Evolutionary conservation across 768 basidiomycete genomes (phyloP), one percentile per base, ranked within the genome.

Genomic region (Pulveroboletus sp.): DNA sequence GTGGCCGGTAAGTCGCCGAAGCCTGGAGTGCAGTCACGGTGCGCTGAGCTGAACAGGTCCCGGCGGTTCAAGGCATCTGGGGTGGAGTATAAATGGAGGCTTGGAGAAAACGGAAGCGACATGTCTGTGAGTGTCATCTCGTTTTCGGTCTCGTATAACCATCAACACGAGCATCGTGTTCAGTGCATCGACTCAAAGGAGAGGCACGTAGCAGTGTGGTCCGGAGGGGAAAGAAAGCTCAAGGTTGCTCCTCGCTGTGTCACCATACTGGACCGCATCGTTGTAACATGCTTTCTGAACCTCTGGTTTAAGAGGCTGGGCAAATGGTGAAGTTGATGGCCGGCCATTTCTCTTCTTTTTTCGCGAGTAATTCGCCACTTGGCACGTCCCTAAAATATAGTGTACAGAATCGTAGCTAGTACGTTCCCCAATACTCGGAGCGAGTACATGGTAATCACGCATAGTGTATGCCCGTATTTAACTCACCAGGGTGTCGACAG

Each of bases 81-180:
- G 33, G 59, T 67, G 27, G 75, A 77, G 56, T 82, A 81, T 68
- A 82, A 81, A 55, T 82, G 80, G 80, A 82, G 78, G 63, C 62
- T 74, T 33, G 61, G 63, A 43, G 72, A 74, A 38, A 73, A 76
- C 44, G 70, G 69, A 43, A 51, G 40, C 32, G 73, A 78, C 58
- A 67, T 82, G 44, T 66, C 73, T 47, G 80, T 81, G 57, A 55
- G 79, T 61, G 21, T 31, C 32, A 13, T 13, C 35, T 30, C 44
- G 17, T 6, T 24, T 27, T 36, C n/a, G 21, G 18, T 9, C n/a
- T 39, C 18, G 1, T n/a, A n/a, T 14, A 11, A 28, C 33, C 15
- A 36, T 47, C 35, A 31, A 49, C 32, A 10, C 30, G 11, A 24
- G 30, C 14, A n/a, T n/a, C n/a, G 17, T 47, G 47, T 47, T 50